Conservation (phyloP, 495 filamentous ascomycete species). For the Penicillium canescens region DNA sequence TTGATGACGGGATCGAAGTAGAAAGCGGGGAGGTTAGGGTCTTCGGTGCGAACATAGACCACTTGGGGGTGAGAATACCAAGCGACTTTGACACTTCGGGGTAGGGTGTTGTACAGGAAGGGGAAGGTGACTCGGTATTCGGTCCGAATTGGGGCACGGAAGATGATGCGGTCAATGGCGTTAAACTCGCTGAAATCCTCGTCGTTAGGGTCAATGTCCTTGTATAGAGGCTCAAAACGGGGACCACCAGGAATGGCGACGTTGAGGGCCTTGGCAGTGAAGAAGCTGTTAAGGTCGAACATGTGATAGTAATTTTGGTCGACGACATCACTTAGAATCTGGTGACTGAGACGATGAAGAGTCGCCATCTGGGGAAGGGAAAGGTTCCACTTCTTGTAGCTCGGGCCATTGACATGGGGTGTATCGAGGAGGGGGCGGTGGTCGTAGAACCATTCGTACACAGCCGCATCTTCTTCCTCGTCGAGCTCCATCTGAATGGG, state of each 20-base stretch:
- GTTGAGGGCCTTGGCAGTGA: slow-evolving; percentile 96
- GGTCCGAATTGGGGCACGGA: slow-evolving; percentile 91
- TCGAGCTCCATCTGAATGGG: slow-evolving; percentile 99
- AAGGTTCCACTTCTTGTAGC: slow-evolving; percentile 96
- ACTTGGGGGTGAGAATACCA: slow-evolving; percentile 95
- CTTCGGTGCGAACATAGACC: slow-evolving; percentile 86
- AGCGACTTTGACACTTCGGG: slow-evolving; percentile 87
- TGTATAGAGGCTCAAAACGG: slow-evolving; percentile 96
- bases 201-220: slow-evolving; percentile 98
- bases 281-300: slow-evolving; percentile 93
- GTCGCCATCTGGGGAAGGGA: slow-evolving; percentile 95
- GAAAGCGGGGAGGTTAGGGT: slow-evolving; percentile 88
- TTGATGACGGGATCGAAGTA: slow-evolving; percentile 98
- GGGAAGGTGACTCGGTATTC: slow-evolving; percentile 96
- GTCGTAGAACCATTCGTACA: slow-evolving; percentile 98
- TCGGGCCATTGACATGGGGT: slow-evolving; percentile 91
- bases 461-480: slow-evolving; percentile 87
- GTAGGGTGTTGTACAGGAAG: slow-evolving; percentile 93
- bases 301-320: slow-evolving; percentile 98
- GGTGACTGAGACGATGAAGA: slow-evolving; percentile 87
- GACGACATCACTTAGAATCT: slow-evolving; percentile 86
- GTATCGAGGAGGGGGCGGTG: slow-evolving; percentile 91
- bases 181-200: slow-evolving; percentile 99
- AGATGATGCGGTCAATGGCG: slow-evolving; percentile 98
- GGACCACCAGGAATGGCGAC: slow-evolving; percentile 96